phyloP scores from a whole-genome alignment of 805 yeast species.

The Lipomyces spencermartinsiae region DNA sequence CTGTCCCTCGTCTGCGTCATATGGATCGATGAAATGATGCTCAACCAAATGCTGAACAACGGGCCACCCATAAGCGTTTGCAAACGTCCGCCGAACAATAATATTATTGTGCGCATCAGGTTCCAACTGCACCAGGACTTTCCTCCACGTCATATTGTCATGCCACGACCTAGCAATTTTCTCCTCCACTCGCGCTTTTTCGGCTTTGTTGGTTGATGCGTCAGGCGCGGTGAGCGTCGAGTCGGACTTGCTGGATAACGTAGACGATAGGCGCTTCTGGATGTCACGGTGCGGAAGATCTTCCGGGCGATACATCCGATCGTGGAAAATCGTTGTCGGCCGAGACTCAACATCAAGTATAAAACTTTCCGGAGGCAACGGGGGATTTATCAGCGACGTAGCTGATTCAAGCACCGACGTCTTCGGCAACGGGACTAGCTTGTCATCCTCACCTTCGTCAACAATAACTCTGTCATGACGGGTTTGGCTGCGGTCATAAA shows the following conservation, averaged over 20 bases:
- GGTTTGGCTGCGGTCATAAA: slow-evolving; percentile 43
- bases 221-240: neutral
- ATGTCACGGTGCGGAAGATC: slow-evolving; percentile 59
- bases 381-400: slow-evolving; percentile 76
- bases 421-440: slow-evolving; percentile 54
- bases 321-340: slow-evolving; percentile 77
- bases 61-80: slow-evolving; percentile 95
- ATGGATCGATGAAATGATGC: slow-evolving; percentile 58
- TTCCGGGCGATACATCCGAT: slow-evolving; percentile 68
- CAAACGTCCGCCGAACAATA: slow-evolving; percentile 82
- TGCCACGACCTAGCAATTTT: slow-evolving; percentile 90
- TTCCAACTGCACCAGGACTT: slow-evolving; percentile 79
- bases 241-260: neutral
- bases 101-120: slow-evolving; percentile 98
- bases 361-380: slow-evolving; percentile 72
- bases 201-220: slow-evolving; percentile 36
- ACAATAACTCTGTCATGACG: slow-evolving; percentile 24
- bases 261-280: slow-evolving; percentile 15
- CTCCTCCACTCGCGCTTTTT: slow-evolving; percentile 63
- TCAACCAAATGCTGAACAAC: slow-evolving; percentile 82
- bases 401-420: slow-evolving; percentile 83
- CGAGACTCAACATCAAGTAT: slow-evolving; percentile 71
- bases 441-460: slow-evolving; percentile 32
- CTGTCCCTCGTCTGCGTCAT: slow-evolving; percentile 23
- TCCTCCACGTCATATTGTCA: slow-evolving; percentile 82